These are phyloP conservation scores for Fomitopsis schrenkii DNA, from an alignment of 1,284 basidiomycete species.

Conservation along the genomic window DNA sequence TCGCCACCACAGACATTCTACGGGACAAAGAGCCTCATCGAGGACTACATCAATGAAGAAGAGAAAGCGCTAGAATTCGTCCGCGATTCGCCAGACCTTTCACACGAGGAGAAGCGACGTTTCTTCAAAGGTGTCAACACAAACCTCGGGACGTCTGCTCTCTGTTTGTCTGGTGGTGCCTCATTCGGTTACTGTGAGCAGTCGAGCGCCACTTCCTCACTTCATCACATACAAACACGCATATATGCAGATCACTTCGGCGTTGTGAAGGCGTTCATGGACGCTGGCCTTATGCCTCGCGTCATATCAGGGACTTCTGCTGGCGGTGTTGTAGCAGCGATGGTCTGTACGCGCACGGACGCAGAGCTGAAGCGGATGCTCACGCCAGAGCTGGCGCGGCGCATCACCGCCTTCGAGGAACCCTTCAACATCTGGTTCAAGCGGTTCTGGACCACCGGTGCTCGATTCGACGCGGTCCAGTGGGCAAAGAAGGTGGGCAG, in stretches of 20 bases:
- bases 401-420: conserved; percentile 91
- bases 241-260: conserved; percentile 73
- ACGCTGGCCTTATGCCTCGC: conserved; percentile 83
- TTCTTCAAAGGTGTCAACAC: conserved; percentile 91
- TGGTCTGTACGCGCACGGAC: conserved; percentile 87
- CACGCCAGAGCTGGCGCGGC: conserved; percentile 80
- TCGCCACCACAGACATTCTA: conserved; percentile 68
- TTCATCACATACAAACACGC: neutral
- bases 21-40: conserved; percentile 85
- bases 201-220: neutral
- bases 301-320: conserved; percentile 93
- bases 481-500: conserved; percentile 85
- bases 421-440: conserved; percentile 73
- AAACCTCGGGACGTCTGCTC: conserved; percentile 86
- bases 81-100: conserved; percentile 67
- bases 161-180: conserved; percentile 93
- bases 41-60: conserved; percentile 84
- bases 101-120: conserved; percentile 84
- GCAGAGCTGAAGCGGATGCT: conserved; percentile 80
- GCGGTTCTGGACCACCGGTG: conserved; percentile 85
- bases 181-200: conserved; percentile 87
- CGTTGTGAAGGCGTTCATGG: conserved; percentile 89
- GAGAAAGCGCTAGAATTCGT: conserved; percentile 73
- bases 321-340: conserved; percentile 85
- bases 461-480: conserved; percentile 85